phyloP scores from a whole-genome alignment of 371 early-diverging fungal genomes.

The Mortierella sp. region DNA sequence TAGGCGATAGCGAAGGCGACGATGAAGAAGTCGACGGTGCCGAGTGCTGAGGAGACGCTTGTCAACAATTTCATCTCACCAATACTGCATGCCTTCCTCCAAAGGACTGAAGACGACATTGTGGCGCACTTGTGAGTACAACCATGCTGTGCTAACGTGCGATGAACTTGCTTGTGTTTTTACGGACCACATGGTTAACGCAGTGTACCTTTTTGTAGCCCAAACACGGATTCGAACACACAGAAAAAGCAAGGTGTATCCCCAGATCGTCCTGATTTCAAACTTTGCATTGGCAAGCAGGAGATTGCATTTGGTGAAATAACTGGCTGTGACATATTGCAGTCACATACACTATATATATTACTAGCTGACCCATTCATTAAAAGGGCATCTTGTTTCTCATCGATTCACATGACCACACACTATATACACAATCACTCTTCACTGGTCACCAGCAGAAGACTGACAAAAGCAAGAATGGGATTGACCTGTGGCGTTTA shows the following conservation, averaged over 20 bases:
- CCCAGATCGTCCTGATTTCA: constrained; percentile 6
- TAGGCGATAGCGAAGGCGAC: constrained; percentile 16
- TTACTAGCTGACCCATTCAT: too few relatives aligned
- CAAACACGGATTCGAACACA: constrained; percentile 1
- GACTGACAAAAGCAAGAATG: constrained; percentile 7
- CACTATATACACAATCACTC: too few relatives aligned
- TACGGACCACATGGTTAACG: neutral
- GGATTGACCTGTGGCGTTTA: constrained; percentile 1
- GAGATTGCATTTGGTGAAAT: constrained; percentile 10
- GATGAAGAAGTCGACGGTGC: constrained; percentile 9
- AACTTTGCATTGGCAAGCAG: neutral
- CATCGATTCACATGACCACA: too few relatives aligned
- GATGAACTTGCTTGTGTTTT: neutral
- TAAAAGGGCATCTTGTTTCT: too few relatives aligned
- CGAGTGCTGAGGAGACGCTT: neutral
- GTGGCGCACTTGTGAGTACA: neutral
- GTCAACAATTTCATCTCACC: neutral
- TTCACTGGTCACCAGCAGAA: neutral
- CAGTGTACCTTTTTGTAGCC: neutral
- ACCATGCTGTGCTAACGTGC: neutral
- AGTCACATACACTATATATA: too few relatives aligned
- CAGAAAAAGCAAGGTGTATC: constrained; percentile 8
- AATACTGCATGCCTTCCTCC: neutral
- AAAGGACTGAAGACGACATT: neutral
- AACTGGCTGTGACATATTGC: too few relatives aligned